Base-by-base conservation (phyloP, 2,329 filamentous ascomycete species). In the Apiospora pterosperma region DNA sequence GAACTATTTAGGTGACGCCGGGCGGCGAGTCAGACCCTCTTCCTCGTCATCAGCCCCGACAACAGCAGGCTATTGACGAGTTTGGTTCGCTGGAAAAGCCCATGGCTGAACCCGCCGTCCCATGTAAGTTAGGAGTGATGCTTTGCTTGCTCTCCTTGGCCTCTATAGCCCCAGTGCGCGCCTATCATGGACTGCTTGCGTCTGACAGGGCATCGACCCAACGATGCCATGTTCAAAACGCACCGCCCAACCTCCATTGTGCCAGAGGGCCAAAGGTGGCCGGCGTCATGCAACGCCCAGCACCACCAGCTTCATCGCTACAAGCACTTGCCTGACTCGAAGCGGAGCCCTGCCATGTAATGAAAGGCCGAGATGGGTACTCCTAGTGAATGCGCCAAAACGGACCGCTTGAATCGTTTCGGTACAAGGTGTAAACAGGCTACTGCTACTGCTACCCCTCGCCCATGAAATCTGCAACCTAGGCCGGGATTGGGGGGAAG, bases 401-500 rank as follows among this genome's bases (percentile, higher is more conserved):
- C 64, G 64, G 61, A 66, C 64, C 64, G 64, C 64, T 66, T 66
- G 64, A 66, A 55, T 66, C 64, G 64, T 52, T 66, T 62, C 62
- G 64, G 64, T 63, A 64, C 52, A 59, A 63, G 62, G 48, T 55
- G 48, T 64, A 38, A 62, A 69, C 58, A 65, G 67, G 66, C 62
- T 67, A 55, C 48, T 55, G 48, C 64, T 59, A 66, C 67, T 63
- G 65, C 52, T 63, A 63, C 64, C 66, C 67, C 67, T 71, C 66
- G 68, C 68, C 66, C 48, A 28, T 55, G 48, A 55, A 55, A 55
- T 55, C 48, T 55, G 67, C 63, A 64, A 65, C 61, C 62, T 61
- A 70, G 65, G 59, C 63, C 66, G 64, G 64, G 64, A 64, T 63
- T 62, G 66, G 64, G 66, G 66, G 66, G 64, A 63, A 63, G 63